Conservation (phyloP, 2,329 filamentous ascomycete species). For the Ambrosiella xylebori region DNA sequence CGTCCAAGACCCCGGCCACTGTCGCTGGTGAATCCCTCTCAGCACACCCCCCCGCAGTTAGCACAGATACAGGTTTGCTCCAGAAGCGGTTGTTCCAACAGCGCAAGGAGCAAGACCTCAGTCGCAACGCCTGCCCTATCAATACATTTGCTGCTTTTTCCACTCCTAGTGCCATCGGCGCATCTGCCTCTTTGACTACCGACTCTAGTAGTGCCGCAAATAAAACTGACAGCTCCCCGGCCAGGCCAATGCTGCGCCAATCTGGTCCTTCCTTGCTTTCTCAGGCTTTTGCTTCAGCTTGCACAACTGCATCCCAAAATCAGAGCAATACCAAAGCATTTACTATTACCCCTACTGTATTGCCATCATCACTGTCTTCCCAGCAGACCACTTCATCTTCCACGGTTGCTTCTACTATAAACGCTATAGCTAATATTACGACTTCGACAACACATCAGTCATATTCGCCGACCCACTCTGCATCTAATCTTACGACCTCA, state of each 20-base stretch:
- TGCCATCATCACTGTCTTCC: conserved; percentile 3
- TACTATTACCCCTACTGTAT: neutral
- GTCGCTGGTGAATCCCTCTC: neutral
- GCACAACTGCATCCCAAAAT: conserved; percentile 26
- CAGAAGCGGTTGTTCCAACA: neutral
- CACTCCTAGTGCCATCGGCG: neutral
- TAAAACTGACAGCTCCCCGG: conserved; percentile 28
- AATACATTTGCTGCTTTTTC: neutral
- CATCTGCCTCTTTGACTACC: neutral
- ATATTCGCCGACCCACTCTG: neutral
- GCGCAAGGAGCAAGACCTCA: neutral
- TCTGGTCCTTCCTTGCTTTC: conserved; percentile 38
- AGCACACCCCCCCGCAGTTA: neutral
- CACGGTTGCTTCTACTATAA: neutral
- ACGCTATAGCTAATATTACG: neutral
- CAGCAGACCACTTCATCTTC: conserved; percentile 1
- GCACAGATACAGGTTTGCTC: neutral
- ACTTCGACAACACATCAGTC: neutral
- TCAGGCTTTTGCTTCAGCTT: conserved; percentile 40
- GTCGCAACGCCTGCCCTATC: neutral
- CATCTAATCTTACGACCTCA: neutral
- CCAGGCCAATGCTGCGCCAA: conserved; percentile 24
- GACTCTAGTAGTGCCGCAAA: conserved; percentile 12
- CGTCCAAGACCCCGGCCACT: neutral
- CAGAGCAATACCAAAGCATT: conserved; percentile 1